A percentile compares a stretch with the other conserved stretches of the same genome.
phyloP scores from a whole-genome alignment of 148 eudicot species.

The Euryodendron excelsum region DNA sequence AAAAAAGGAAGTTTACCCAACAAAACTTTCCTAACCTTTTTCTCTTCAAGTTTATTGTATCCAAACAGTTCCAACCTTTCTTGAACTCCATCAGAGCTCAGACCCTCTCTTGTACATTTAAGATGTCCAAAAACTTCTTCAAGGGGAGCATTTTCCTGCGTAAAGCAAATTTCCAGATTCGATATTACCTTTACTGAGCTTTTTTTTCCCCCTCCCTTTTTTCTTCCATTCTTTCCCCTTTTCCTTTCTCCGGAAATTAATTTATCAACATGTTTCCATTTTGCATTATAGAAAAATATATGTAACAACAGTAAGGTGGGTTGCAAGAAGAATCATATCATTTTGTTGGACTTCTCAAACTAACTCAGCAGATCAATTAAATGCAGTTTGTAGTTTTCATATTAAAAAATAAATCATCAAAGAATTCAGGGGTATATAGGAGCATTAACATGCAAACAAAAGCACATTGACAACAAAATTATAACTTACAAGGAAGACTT shows the following conservation, averaged over 20 bases:
- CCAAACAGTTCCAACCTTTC: slow-evolving; percentile 36
- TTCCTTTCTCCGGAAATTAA: not conserved
- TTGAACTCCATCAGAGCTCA: slow-evolving; percentile 35
- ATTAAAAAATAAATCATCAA: not conserved
- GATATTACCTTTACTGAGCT: not conserved
- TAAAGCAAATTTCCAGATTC: not conserved
- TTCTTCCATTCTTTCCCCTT: not conserved
- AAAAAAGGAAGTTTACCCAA: not conserved
- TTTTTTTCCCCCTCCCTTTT: not conserved
- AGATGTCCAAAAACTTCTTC: slow-evolving; percentile 47
- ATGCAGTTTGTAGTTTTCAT: not conserved
- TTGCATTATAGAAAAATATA: not conserved
- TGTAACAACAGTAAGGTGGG: not conserved
- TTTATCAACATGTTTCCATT: not conserved
- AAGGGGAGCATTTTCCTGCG: slow-evolving; percentile 41
- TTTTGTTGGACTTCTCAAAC: not conserved
- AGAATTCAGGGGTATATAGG: not conserved
- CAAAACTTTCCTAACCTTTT: slow-evolving; percentile 29
- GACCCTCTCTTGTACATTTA: slow-evolving; percentile 41
- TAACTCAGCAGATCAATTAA: not conserved
- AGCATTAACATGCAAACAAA: not conserved
- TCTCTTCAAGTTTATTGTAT: slow-evolving; percentile 55
- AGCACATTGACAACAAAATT: not conserved
- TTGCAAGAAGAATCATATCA: not conserved
- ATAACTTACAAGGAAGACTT: not conserved